A percentile compares a stretch with the other conserved stretches of the same genome.
phyloP scores from a whole-genome alignment of 2,329 filamentous ascomycete genomes.

The Zasmidium angulare region DNA sequence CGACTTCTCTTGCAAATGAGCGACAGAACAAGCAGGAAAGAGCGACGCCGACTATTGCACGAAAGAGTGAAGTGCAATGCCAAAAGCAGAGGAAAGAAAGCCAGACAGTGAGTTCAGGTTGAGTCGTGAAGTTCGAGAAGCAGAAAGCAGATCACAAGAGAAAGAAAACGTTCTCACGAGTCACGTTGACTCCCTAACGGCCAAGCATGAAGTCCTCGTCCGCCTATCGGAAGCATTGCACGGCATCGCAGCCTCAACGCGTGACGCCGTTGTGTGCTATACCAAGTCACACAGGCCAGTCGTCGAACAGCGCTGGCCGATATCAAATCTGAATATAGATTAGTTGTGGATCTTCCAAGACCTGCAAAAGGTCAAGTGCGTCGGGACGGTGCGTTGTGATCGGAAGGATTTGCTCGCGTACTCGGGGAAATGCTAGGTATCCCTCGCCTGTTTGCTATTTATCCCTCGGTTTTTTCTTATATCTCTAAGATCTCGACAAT shows the following conservation, averaged over 20 bases:
- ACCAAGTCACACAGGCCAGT: background rate
- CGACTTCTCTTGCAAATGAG: slow-evolving; percentile 6
- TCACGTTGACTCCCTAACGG: background rate
- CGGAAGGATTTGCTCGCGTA: background rate
- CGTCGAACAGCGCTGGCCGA: background rate
- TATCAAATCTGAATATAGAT: background rate
- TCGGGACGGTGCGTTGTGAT: background rate
- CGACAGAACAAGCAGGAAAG: slow-evolving; percentile 7
- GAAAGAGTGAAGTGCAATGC: slow-evolving; percentile 23
- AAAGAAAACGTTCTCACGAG: background rate
- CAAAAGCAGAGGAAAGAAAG: background rate
- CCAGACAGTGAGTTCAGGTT: background rate
- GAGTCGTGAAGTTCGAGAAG: background rate
- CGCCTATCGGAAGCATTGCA: background rate
- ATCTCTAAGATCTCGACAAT: too few relatives aligned
- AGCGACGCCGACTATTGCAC: slow-evolving; percentile 12
- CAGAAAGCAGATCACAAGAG: background rate
- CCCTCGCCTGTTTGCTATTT: too few relatives aligned
- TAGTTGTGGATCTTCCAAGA: background rate
- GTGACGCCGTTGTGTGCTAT: background rate
- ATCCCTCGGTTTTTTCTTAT: too few relatives aligned
- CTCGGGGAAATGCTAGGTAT: too few relatives aligned
- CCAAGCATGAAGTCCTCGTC: too few relatives aligned
- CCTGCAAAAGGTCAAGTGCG: too few relatives aligned
- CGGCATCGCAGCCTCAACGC: background rate